A percentile compares a stretch with the other conserved stretches of the same genome.
These are phyloP conservation scores for Rhizomucor miehei DNA, from an alignment of 371 early-diverging fungal species.

Conservation along the genomic window DNA sequence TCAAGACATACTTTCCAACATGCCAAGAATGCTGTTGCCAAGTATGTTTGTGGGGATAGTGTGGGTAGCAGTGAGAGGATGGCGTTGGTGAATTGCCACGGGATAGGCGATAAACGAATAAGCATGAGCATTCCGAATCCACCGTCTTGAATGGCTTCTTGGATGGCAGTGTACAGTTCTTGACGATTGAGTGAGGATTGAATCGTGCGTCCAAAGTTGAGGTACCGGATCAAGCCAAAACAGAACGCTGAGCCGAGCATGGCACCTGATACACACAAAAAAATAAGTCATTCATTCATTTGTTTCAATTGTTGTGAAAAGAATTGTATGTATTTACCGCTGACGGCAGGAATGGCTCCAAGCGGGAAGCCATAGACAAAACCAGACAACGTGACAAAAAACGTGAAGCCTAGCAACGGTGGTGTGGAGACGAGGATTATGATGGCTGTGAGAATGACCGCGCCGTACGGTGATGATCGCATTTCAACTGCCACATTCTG, in stretches of 20 bases:
- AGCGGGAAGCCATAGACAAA: conserved; percentile 41
- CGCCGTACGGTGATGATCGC: conserved; percentile 28
- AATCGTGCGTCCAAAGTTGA: conserved; percentile 29
- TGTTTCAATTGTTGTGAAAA: background rate
- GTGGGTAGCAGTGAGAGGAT: conserved; percentile 24
- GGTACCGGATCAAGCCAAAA: conserved; percentile 28
- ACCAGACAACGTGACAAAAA: conserved; percentile 28
- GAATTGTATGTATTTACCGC: no score
- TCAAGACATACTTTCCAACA: conserved; percentile 30
- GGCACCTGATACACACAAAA: no score
- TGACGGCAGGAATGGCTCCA: conserved; percentile 24
- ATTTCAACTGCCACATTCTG: conserved; percentile 29
- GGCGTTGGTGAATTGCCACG: conserved; percentile 32
- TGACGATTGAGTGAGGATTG: conserved; percentile 29
- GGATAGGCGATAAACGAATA: conserved; percentile 37
- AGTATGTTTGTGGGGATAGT: conserved; percentile 16
- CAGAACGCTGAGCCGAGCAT: no score
- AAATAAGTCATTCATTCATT: background rate
- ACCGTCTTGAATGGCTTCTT: conserved; percentile 32
- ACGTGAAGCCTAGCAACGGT: conserved; percentile 40
- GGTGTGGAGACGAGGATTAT: conserved; percentile 36
- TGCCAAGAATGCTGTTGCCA: conserved; percentile 22
- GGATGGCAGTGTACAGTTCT: conserved; percentile 36
- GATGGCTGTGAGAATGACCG: conserved; percentile 11
- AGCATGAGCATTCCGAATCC: conserved; percentile 35